These are phyloP conservation scores for Coemansia sp. DNA, from an alignment of 192 early-diverging fungal genomes.

Conservation along the genomic window DNA sequence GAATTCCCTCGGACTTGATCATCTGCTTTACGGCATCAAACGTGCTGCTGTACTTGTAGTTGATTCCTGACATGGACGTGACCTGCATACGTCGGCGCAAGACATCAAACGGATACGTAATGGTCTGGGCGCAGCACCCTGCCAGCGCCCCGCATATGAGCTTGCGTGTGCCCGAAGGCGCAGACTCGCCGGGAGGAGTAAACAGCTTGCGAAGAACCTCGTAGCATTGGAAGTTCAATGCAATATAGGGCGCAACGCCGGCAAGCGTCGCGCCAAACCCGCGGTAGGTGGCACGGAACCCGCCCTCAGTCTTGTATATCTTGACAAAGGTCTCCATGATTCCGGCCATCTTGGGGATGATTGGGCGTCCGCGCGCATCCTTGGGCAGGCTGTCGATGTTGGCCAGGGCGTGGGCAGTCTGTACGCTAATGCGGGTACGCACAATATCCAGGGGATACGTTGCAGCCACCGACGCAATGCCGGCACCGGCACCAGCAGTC, in stretches of 20 bases:
- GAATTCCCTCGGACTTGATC: slow-evolving; percentile 65
- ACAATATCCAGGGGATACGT: slow-evolving; percentile 81
- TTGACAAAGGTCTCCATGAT: slow-evolving; percentile 62
- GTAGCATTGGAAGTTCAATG: slow-evolving; percentile 79
- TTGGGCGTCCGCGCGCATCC: slow-evolving; percentile 50
- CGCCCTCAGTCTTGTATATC: slow-evolving; percentile 71
- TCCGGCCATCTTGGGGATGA: slow-evolving; percentile 65
- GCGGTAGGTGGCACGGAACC: slow-evolving; percentile 68
- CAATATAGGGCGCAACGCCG: slow-evolving; percentile 79
- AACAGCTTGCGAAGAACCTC: slow-evolving; percentile 71
- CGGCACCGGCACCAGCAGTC: slow-evolving; percentile 70
- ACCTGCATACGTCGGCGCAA: slow-evolving; percentile 78
- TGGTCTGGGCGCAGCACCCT: slow-evolving; percentile 76
- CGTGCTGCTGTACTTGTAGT: slow-evolving; percentile 70
- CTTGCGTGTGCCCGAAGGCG: slow-evolving; percentile 63
- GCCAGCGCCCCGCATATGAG: slow-evolving; percentile 72
- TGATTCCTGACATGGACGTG: slow-evolving; percentile 64
- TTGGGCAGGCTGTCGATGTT: slow-evolving; percentile 42
- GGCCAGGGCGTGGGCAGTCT: slow-evolving; percentile 61
- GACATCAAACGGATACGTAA: slow-evolving; percentile 79
- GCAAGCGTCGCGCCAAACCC: slow-evolving; percentile 70
- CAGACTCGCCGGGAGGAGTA: slow-evolving; percentile 57
- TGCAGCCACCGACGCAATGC: slow-evolving; percentile 71
- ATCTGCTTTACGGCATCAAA: slow-evolving; percentile 66
- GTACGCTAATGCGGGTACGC: slow-evolving; percentile 72